Evolutionary conservation across 805 yeast genomes (phyloP).

Genomic region (Middelhovenomyces tepae): DNA sequence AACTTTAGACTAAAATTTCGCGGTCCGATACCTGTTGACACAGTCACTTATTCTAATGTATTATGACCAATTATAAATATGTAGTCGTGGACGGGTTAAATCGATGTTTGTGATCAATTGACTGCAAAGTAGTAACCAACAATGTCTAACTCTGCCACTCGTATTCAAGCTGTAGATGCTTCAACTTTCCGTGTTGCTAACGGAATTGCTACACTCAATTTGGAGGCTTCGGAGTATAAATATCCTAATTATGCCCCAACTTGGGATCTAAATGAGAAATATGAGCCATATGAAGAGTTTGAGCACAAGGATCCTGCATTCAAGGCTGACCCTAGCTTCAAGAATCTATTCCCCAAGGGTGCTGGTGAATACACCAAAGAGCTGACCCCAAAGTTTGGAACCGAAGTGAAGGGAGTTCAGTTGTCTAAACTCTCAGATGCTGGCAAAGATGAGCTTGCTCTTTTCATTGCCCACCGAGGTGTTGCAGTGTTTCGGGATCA

Average conservation of each 20-base stretch:
- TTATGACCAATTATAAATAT: no score
- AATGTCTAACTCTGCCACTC: no score
- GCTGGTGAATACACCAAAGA: slow-evolving; percentile 14
- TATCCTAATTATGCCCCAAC: slow-evolving; percentile 59
- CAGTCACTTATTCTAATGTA: no score
- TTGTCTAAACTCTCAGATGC: slow-evolving; percentile 40
- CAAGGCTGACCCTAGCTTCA: slow-evolving; percentile 50
- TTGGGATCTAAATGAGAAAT: slow-evolving; percentile 54
- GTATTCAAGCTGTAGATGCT: slow-evolving; percentile 13
- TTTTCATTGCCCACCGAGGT: slow-evolving; percentile 59
- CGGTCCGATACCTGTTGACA: no score
- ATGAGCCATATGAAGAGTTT: slow-evolving; percentile 44
- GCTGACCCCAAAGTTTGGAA: slow-evolving; percentile 58
- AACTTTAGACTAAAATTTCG: no score
- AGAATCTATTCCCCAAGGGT: slow-evolving; percentile 39
- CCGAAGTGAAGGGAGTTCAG: slow-evolving; percentile 50
- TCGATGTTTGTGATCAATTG: no score
- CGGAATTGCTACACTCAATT: slow-evolving; percentile 1
- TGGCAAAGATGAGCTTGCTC: slow-evolving; percentile 57
- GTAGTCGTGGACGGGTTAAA: no score
- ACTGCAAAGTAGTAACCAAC: no score
- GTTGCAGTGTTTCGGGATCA: slow-evolving; percentile 65
- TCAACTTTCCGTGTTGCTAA: slow-evolving; percentile 12
- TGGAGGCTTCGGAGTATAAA: no score
- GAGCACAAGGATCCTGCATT: slow-evolving; percentile 53